A percentile compares a stretch with the other conserved stretches of the same genome.
These are phyloP conservation scores for Capsicum pubescens DNA, from an alignment of 257 asterid genomes.

Conservation along the genomic window DNA sequence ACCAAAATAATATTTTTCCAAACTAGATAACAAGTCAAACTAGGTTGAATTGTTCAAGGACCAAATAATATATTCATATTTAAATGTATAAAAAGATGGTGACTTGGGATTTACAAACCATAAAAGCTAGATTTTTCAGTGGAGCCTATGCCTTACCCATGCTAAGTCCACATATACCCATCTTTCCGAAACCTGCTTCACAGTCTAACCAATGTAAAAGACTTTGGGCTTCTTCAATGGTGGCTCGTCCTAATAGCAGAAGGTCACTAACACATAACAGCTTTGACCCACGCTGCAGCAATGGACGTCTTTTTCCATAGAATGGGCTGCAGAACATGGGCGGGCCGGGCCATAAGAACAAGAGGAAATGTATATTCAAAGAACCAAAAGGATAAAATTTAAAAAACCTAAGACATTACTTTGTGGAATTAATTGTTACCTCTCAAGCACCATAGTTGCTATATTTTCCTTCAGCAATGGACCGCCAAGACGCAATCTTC, in stretches of 20 bases:
- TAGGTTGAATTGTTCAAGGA: background rate
- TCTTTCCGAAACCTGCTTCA: constrained; percentile 89
- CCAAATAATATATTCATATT: background rate
- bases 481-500: constrained; percentile 95
- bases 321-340: constrained; percentile 66
- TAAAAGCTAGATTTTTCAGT: background rate
- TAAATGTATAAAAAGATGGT: constrained; percentile 22
- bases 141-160: constrained; percentile 68
- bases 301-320: constrained; percentile 93
- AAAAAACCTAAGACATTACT: background rate
- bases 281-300: constrained; percentile 88
- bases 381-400: background rate
- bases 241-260: constrained; percentile 86
- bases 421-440: constrained; percentile 47
- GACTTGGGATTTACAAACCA: constrained; percentile 13
- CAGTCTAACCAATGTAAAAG: constrained; percentile 85
- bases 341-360: background rate
- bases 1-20: background rate
- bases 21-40: background rate
- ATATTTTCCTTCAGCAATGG: constrained; percentile 89
- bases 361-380: background rate
- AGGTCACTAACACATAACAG: constrained; percentile 95
- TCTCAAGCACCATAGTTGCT: constrained; percentile 98
- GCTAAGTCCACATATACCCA: constrained; percentile 97
- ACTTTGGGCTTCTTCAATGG: constrained; percentile 94